Percentiles rank a stretch among this genome's conserved stretches.
These are phyloP conservation scores for Aspergillus neoniger DNA, from an alignment of 2,329 filamentous ascomycete genomes.

Conservation along the genomic window DNA sequence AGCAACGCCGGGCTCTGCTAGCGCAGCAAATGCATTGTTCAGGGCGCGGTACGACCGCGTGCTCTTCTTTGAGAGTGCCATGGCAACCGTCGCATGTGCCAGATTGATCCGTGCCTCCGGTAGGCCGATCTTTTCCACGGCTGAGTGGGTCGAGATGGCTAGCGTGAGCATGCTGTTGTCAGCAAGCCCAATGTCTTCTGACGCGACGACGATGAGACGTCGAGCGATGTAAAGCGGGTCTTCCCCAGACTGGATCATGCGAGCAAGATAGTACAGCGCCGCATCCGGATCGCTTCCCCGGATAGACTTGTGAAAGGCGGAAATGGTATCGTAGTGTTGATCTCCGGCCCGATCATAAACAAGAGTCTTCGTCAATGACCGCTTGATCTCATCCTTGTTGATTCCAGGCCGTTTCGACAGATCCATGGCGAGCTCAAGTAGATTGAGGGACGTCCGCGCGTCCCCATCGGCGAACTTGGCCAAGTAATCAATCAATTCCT, in stretches of 20 bases:
- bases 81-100: constrained; percentile 80
- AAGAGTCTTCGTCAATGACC: constrained; percentile 82
- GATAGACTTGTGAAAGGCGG: constrained; percentile 93
- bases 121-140: constrained; percentile 90
- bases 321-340: constrained; percentile 97
- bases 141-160: constrained; percentile 81
- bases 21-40: constrained; percentile 74
- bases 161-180: constrained; percentile 81
- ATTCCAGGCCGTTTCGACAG: constrained; percentile 65
- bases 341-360: constrained; percentile 95
- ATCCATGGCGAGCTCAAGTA: constrained; percentile 85
- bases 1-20: constrained; percentile 81
- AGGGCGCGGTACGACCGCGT: constrained; percentile 82
- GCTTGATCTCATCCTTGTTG: constrained; percentile 76
- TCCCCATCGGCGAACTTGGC: constrained; percentile 88
- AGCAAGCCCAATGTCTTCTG: constrained; percentile 88
- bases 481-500: constrained; percentile 77
- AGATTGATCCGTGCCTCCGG: constrained; percentile 92
- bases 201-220: constrained; percentile 90
- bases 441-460: constrained; percentile 86
- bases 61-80: constrained; percentile 80
- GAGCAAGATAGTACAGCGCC: constrained; percentile 87
- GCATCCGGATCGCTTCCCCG: constrained; percentile 85
- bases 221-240: constrained; percentile 91
- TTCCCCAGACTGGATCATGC: constrained; percentile 94